These are phyloP conservation scores for Malassezia arunalokei DNA, from an alignment of 1,284 basidiomycete genomes.

Conservation along the genomic window DNA sequence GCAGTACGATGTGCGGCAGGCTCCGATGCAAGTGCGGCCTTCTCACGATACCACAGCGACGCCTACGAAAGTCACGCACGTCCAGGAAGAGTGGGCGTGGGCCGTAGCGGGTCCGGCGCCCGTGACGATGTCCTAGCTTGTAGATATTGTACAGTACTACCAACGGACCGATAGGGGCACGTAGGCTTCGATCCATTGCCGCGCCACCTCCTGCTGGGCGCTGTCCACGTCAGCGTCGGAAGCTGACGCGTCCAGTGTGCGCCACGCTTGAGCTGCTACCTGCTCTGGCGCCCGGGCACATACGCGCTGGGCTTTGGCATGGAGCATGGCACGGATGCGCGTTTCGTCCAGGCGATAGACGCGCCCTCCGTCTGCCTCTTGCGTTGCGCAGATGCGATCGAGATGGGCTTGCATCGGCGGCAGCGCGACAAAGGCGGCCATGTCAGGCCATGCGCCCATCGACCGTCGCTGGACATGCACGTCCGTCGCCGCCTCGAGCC, in stretches of 20 bases:
- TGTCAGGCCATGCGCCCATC: conserved; percentile 4
- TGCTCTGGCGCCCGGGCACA: conserved; percentile 5
- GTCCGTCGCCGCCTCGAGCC: conserved; percentile 8
- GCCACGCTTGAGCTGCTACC: not conserved
- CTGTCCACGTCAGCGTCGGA: not conserved
- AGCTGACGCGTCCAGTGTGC: not conserved
- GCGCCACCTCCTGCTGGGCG: not conserved
- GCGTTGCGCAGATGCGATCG: conserved; percentile 9
- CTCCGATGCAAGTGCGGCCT: not conserved
- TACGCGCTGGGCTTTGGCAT: not conserved
- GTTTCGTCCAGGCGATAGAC: conserved; percentile 9
- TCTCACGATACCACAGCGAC: not conserved
- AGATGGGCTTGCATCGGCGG: conserved; percentile 1
- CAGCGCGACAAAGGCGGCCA: not conserved
- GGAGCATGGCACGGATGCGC: not conserved
- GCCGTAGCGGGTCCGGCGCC: not conserved
- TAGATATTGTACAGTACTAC: not conserved
- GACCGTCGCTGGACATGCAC: conserved; percentile 4
- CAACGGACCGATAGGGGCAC: not conserved
- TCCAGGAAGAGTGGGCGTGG: conserved; percentile 10
- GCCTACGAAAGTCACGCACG: not conserved
- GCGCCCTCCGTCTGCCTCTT: conserved; percentile 1
- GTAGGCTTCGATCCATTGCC: not conserved
- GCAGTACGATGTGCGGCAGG: not conserved
- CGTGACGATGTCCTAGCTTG: not conserved